Evolutionary conservation across 2,329 filamentous ascomycete species (phyloP).

Genomic region (Stemphylium lycopersici): DNA sequence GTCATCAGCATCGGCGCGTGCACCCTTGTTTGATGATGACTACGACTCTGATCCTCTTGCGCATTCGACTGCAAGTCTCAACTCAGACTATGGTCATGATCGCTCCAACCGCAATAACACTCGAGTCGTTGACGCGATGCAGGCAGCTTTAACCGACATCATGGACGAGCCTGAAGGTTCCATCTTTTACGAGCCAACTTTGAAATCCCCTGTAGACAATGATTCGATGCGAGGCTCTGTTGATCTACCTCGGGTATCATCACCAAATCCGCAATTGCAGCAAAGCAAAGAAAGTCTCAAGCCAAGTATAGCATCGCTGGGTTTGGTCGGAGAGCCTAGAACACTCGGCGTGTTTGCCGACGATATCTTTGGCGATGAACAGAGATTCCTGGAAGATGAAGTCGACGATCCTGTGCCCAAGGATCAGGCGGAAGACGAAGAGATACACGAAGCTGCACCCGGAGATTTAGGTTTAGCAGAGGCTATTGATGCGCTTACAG

Average conservation of each 20-base stretch:
- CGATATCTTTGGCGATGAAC: slow-evolving; percentile 89
- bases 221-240: slow-evolving; percentile 68
- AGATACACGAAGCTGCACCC: slow-evolving; percentile 91
- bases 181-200: slow-evolving; percentile 64
- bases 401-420: slow-evolving; percentile 72
- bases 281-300: slow-evolving; percentile 61
- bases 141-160: slow-evolving; percentile 88
- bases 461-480: slow-evolving; percentile 93
- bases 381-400: slow-evolving; percentile 85
- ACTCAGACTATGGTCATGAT: slow-evolving; percentile 61
- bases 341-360: slow-evolving; percentile 92
- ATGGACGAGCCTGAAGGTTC: slow-evolving; percentile 78
- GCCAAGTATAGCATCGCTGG: slow-evolving; percentile 88
- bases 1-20: slow-evolving; percentile 49
- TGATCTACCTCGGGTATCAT: slow-evolving; percentile 59
- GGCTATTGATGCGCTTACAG: slow-evolving; percentile 85
- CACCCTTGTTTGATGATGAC: slow-evolving; percentile 81
- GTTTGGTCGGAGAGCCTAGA: slow-evolving; percentile 84
- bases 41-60: slow-evolving; percentile 74
- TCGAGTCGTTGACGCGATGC: slow-evolving; percentile 88
- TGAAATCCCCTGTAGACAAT: slow-evolving; percentile 64
- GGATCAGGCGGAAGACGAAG: slow-evolving; percentile 71
- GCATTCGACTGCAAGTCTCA: slow-evolving; percentile 79
- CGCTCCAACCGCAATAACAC: slow-evolving; percentile 68
- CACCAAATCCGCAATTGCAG: slow-evolving; percentile 43